phyloP scores from a whole-genome alignment of 495 filamentous ascomycete genomes.

The Margaritispora aquatica region DNA sequence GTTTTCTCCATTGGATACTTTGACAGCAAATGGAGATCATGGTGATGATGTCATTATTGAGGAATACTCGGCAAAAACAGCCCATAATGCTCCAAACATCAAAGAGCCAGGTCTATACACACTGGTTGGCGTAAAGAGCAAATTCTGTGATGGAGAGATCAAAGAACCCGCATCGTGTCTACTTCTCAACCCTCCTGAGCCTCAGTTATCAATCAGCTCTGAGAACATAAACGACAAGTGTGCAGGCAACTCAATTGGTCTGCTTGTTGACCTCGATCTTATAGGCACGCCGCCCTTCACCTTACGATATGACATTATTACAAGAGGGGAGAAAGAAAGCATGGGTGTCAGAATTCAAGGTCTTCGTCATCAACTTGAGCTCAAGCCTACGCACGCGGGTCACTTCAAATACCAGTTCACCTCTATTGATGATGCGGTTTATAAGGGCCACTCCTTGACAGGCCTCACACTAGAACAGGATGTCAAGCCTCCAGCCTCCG shows the following conservation, averaged over 20 bases:
- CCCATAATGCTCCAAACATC: slow-evolving; percentile 48
- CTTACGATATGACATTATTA: slow-evolving; percentile 63
- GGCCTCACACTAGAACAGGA: slow-evolving; percentile 70
- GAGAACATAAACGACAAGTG: slow-evolving; percentile 91
- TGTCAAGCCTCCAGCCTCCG: slow-evolving; percentile 86
- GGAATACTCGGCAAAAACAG: slow-evolving; percentile 43
- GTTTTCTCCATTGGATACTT: slow-evolving; percentile 62
- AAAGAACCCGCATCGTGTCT: slow-evolving; percentile 88
- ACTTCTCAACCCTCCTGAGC: slow-evolving; percentile 84
- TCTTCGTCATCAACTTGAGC: slow-evolving; percentile 70
- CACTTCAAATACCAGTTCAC: slow-evolving; percentile 82
- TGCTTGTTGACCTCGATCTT: slow-evolving; percentile 79
- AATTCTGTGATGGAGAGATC: slow-evolving; percentile 80
- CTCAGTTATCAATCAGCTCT: slow-evolving; percentile 60
- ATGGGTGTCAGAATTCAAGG: slow-evolving; percentile 42
- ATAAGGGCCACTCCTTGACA: slow-evolving; percentile 52
- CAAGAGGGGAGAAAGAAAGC: slow-evolving; percentile 21
- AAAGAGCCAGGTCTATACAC: slow-evolving; percentile 80
- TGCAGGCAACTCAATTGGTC: slow-evolving; percentile 84
- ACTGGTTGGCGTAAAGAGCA: slow-evolving; percentile 66
- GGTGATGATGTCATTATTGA: slow-evolving; percentile 44
- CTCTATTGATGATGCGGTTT: slow-evolving; percentile 73
- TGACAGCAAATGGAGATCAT: slow-evolving; percentile 59
- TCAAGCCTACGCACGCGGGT: slow-evolving; percentile 76
- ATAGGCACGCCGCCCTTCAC: slow-evolving; percentile 86